These are phyloP conservation scores for Moricandia moricandioides DNA, from an alignment of 345 rosid species.

Conservation along the genomic window DNA sequence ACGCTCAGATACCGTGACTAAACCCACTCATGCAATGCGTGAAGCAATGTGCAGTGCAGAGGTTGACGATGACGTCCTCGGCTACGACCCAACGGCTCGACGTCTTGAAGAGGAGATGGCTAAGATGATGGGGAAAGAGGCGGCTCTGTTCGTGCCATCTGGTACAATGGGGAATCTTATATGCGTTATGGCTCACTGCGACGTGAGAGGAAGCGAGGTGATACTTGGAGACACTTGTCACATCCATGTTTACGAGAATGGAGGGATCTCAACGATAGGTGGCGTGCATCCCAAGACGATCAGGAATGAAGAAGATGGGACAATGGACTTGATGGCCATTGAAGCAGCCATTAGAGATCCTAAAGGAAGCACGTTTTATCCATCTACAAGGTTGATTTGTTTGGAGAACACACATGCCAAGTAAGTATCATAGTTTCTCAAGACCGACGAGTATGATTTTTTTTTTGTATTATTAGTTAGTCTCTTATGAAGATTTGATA, in stretches of 20 bases:
- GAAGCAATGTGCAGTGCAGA: conserved; percentile 85
- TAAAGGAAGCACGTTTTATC: conserved; percentile 61
- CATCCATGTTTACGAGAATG: conserved; percentile 80
- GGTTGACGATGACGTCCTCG: conserved; percentile 85
- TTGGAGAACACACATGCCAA: conserved; percentile 92
- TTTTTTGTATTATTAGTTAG: not conserved
- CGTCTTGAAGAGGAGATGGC: conserved; percentile 77
- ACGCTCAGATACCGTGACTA: conserved; percentile 89
- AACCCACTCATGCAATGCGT: conserved; percentile 79
- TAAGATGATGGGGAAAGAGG: conserved; percentile 72
- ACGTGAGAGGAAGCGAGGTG: conserved; percentile 82
- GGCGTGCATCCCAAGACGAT: conserved; percentile 84
- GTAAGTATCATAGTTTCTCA: conserved; percentile 39
- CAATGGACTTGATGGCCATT: conserved; percentile 65
- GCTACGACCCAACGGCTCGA: conserved; percentile 65
- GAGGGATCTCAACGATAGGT: conserved; percentile 84
- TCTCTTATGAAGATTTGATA: conserved; percentile 3
- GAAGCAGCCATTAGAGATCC: conserved; percentile 89
- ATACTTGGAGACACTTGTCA: conserved; percentile 83
- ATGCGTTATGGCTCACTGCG: conserved; percentile 86
- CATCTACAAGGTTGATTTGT: conserved; percentile 84
- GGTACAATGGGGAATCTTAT: conserved; percentile 98
- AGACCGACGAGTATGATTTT: not conserved
- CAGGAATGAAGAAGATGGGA: conserved; percentile 76
- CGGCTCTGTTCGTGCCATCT: conserved; percentile 80